Evolutionary conservation across 257 asterid genomes (phyloP).

Genomic region (Solanum virginianum): DNA sequence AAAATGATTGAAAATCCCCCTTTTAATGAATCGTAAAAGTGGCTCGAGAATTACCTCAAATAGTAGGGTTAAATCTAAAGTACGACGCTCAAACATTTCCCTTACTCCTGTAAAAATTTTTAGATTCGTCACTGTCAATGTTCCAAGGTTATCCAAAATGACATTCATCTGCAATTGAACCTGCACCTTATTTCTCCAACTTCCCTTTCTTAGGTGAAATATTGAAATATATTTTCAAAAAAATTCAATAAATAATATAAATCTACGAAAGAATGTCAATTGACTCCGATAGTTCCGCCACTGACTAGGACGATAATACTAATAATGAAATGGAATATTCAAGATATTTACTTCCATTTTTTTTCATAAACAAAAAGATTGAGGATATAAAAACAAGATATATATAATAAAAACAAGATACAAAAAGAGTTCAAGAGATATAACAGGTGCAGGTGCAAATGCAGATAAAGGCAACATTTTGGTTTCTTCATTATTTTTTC

Average conservation of each 20-base stretch:
- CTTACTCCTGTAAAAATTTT: background rate
- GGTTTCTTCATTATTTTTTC: background rate
- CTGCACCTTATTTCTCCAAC: slow-evolving; percentile 16
- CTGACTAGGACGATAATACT: background rate
- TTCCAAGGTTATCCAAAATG: background rate
- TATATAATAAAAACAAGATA: background rate
- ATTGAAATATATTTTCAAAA: background rate
- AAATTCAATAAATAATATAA: background rate
- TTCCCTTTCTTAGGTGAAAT: background rate
- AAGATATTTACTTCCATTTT: background rate
- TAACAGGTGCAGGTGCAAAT: slow-evolving; percentile 46
- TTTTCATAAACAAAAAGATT: background rate
- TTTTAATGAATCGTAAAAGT: background rate
- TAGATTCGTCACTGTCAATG: background rate
- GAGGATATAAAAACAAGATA: background rate
- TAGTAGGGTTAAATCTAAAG: background rate
- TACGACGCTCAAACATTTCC: no score
- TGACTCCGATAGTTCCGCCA: background rate
- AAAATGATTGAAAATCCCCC: background rate
- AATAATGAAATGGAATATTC: background rate
- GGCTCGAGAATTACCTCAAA: background rate
- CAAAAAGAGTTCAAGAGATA: background rate
- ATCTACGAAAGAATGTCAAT: background rate
- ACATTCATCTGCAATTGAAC: slow-evolving; percentile 24
- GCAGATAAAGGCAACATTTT: slow-evolving; percentile 33